Evolutionary conservation across 805 yeast genomes (phyloP).

Genomic region (Blastobotrys americana): DNA sequence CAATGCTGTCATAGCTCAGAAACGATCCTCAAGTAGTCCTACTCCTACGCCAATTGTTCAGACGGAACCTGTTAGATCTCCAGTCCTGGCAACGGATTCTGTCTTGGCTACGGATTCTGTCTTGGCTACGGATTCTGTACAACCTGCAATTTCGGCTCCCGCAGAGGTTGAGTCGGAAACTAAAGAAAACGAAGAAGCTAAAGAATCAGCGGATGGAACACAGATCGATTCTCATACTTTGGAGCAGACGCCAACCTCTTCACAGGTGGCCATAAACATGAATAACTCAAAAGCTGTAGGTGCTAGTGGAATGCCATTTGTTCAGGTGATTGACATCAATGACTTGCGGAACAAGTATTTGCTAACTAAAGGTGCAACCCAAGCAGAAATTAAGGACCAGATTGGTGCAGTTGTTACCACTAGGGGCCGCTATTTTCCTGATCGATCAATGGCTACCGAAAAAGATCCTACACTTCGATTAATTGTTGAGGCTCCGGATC

Average conservation of each 20-base stretch:
- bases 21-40: too few relatives aligned
- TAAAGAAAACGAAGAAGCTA: too few relatives aligned
- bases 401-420: conserved; percentile 29
- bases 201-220: too few relatives aligned
- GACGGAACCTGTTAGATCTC: too few relatives aligned
- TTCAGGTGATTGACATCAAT: conserved; percentile 30
- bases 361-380: conserved; percentile 31
- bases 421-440: conserved; percentile 33
- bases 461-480: conserved; percentile 29
- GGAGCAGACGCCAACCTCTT: too few relatives aligned
- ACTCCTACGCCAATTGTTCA: too few relatives aligned
- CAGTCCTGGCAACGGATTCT: too few relatives aligned
- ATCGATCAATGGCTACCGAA: conserved; percentile 26
- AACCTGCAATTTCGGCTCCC: too few relatives aligned
- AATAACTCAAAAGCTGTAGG: background rate
- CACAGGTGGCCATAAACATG: background rate
- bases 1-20: background rate
- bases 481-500: conserved; percentile 56
- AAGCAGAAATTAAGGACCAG: conserved; percentile 23
- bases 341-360: conserved; percentile 31
- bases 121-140: too few relatives aligned
- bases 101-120: too few relatives aligned
- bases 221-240: too few relatives aligned
- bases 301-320: background rate
- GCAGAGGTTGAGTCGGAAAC: too few relatives aligned